Evolutionary conservation across 1,284 basidiomycete species (phyloP), one percentile per base, ranked within the genome.

Genomic region (Moesziomyces sp.): DNA sequence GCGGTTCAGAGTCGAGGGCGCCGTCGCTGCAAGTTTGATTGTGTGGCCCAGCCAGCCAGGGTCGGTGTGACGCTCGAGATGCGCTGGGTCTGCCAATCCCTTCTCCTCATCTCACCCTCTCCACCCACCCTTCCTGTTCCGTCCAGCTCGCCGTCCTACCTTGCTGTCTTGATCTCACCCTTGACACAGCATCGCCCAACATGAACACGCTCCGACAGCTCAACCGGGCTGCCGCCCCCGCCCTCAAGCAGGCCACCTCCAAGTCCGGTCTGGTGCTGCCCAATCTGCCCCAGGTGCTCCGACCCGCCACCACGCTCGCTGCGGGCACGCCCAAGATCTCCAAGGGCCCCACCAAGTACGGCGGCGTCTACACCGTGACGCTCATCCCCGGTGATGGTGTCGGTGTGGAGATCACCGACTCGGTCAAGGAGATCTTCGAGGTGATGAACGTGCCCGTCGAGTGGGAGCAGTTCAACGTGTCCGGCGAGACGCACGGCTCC

Each of bases 401-500:
- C 84, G 97, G 97, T 79, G 89, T 90, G 83, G 97, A 99, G 87
- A 94, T 99, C 85, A 94, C 95, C 73, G 93, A 96, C 86, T 96
- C 94, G 19, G 96, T 99, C 81, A 98, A 99, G 88, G 94, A 98
- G 87, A 94, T 99, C 85, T 99, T 99, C 82, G 93, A 97, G 85
- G 89, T 93, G 74, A 90, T 94, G 85, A 99, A 99, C 85, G 97
- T 94, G 38, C 97, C 97, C 85, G 95, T 99, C 86, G 93, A 98
- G 86, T 99, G 95, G 93, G 95, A 98, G 85, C 93, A 98, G 86
- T 98, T 95, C 87, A 90, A 98, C 85, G 94, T 99, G 72, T 96
- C 94, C 48, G 97, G 97, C 69, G 91, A 97, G 88, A 97, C 94
- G 40, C 93, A 93, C 59, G 89, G 92, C 61, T 93, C 93, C 81